phyloP scores from a whole-genome alignment of 2,329 filamentous ascomycete species.

The Cladophialophora immunda region DNA sequence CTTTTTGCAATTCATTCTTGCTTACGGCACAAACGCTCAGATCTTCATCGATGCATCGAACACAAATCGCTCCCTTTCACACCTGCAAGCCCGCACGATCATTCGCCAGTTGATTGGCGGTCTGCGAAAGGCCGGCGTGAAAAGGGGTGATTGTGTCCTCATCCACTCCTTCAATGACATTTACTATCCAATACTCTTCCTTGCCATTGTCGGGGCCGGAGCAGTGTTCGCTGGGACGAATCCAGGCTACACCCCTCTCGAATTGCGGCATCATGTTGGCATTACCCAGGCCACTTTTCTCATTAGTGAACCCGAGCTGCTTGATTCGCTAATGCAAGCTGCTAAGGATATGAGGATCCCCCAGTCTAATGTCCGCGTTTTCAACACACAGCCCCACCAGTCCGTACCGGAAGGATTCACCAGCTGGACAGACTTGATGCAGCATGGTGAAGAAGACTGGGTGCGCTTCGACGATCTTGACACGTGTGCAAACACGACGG shows the following conservation, averaged over 20 bases:
- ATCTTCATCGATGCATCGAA: constrained; percentile 60
- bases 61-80: constrained; percentile 43
- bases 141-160: constrained; percentile 62
- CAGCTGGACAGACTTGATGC: constrained; percentile 25
- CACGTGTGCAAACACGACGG: constrained; percentile 53
- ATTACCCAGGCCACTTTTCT: constrained; percentile 56
- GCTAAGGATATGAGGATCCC: constrained; percentile 22
- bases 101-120: constrained; percentile 62
- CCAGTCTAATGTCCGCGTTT: constrained; percentile 13
- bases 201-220: constrained; percentile 56
- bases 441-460: constrained; percentile 52
- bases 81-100: constrained; percentile 38
- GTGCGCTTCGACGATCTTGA: constrained; percentile 51
- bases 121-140: constrained; percentile 43
- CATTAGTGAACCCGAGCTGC: constrained; percentile 50
- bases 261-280: constrained; percentile 58
- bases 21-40: constrained; percentile 27
- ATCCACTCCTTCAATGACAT: constrained; percentile 64
- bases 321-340: constrained; percentile 20
- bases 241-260: constrained; percentile 56
- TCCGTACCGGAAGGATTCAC: neutral
- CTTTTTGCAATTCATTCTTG: too few relatives aligned
- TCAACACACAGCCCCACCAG: constrained; percentile 21
- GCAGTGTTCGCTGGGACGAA: constrained; percentile 62
- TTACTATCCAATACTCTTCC: constrained; percentile 50